Base-by-base conservation (phyloP, 768 basidiomycete genomes). In the Mycena maculata region DNA sequence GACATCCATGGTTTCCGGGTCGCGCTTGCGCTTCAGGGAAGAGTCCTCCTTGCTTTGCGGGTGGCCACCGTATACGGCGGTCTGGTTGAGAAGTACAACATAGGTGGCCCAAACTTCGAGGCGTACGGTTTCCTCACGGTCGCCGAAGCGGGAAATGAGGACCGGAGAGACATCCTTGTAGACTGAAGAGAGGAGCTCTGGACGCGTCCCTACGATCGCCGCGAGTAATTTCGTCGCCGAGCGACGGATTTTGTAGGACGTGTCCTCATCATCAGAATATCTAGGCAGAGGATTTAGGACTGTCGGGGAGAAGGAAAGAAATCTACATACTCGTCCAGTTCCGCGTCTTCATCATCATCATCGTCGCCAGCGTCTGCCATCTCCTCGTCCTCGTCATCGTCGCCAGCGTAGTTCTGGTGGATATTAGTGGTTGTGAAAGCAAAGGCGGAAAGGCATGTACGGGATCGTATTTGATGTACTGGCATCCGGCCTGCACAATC, bases 191-290 rank as follows among this genome's bases (percentile, higher is more conserved):
- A 98, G 85, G 2, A 95, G 85, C 74, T 98, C 98, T 1, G 96
- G 94, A 27, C 96, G 93, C 1, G 97, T 99, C 15, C 88, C 89
- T 63, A 99, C 90, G 52, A 98, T 83, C 8, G 93, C 92, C 30
- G 90, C 82, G 18, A 99, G 85, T 4, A 99, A 83, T 76, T 98
- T 98, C 20, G 96, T 95, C 9, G 98, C 92, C 9, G 94, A 91
- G 48, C 98, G 90, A 69, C 98, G 92, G 63, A 98, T 94, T 79
- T 98, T 98, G 87, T 98, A 99, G 0, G 97, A 98, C 13, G 93
- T 94, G 75, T 99, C 98, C 77, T 99, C 98, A 63, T 99, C 98
- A 72, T 99, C 98, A 8, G 95, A 95, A 77, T 98, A 98, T 69
- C 94, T 96, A 70, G 28, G 12, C 57, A 39, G 27, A 31, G 59